phyloP scores from a whole-genome alignment of 2,329 filamentous ascomycete genomes.

The Cylindrodendrum hubeiense region DNA sequence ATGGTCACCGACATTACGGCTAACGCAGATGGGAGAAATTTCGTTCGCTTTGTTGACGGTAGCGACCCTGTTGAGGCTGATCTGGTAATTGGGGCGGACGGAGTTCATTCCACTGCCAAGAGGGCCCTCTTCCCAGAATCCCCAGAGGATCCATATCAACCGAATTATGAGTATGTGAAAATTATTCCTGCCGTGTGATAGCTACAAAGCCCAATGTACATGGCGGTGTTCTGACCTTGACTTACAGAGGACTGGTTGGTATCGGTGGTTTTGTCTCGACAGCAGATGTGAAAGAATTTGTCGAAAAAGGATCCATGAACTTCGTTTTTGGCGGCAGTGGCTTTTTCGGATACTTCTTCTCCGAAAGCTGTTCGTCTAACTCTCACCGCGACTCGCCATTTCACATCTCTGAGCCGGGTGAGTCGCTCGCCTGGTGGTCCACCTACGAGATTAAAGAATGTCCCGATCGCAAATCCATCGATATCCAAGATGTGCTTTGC shows the following conservation, averaged over 20 bases:
- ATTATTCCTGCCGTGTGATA: neutral
- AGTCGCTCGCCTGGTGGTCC: slow-evolving; percentile 28
- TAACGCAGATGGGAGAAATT: slow-evolving; percentile 29
- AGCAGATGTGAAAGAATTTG: slow-evolving; percentile 1
- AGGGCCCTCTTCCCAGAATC: slow-evolving; percentile 38
- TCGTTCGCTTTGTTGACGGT: slow-evolving; percentile 38
- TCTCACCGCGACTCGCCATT: slow-evolving; percentile 21
- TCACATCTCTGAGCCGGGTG: slow-evolving; percentile 21
- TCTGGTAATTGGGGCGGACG: slow-evolving; percentile 43
- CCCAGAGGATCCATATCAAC: slow-evolving; percentile 34
- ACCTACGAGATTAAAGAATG: slow-evolving; percentile 26
- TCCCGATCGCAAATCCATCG: slow-evolving; percentile 19
- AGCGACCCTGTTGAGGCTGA: slow-evolving; percentile 37
- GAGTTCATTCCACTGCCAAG: slow-evolving; percentile 36
- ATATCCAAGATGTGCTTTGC: slow-evolving; percentile 13
- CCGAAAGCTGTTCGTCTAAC: slow-evolving; percentile 12
- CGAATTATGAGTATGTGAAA: slow-evolving; percentile 40
- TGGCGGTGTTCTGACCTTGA: neutral
- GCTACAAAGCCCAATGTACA: neutral
- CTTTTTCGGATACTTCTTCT: slow-evolving; percentile 26
- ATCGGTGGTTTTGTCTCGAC: slow-evolving; percentile 20
- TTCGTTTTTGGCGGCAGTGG: slow-evolving; percentile 25
- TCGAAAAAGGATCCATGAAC: slow-evolving; percentile 28
- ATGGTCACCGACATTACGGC: slow-evolving; percentile 34
- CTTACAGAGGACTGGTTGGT: slow-evolving; percentile 23